Percentiles rank a stretch among this genome's conserved stretches.
Conservation (phyloP, 345 rosid species). For the Nasturtium officinale region DNA sequence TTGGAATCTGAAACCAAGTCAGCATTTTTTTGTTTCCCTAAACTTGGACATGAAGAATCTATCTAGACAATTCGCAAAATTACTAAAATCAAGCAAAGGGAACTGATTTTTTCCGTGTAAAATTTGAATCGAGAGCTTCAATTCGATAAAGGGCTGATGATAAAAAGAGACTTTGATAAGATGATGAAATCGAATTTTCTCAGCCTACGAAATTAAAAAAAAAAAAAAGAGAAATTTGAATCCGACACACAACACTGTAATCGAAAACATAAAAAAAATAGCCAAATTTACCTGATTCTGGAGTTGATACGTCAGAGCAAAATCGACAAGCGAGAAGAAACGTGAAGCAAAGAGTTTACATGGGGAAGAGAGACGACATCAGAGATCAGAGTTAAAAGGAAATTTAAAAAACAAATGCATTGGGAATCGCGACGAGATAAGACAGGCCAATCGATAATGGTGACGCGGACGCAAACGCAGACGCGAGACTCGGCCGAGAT, state of each 20-base stretch:
- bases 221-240: not conserved
- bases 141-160: not conserved
- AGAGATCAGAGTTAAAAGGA: constrained; percentile 11
- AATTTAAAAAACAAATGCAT: not conserved
- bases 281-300: constrained; percentile 13
- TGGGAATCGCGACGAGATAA: constrained; percentile 44
- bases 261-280: not conserved
- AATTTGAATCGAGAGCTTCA: not conserved
- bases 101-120: constrained; percentile 8
- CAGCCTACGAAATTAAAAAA: not conserved
- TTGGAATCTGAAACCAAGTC: constrained; percentile 21
- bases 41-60: not conserved
- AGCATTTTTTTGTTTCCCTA: constrained; percentile 13
- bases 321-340: constrained; percentile 30
- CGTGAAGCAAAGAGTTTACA: constrained; percentile 41
- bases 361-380: constrained; percentile 18
- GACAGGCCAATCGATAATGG: constrained; percentile 31
- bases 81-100: not conserved
- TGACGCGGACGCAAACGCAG: constrained; percentile 37
- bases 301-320: constrained; percentile 9
- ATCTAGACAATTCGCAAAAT: not conserved
- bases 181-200: constrained; percentile 7
- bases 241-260: not conserved
- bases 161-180: not conserved
- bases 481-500: constrained; percentile 27